Evolutionary conservation across 805 yeast species (phyloP), one percentile per base, ranked within the genome.

Genomic region (Kurtzmaniella fragi): DNA sequence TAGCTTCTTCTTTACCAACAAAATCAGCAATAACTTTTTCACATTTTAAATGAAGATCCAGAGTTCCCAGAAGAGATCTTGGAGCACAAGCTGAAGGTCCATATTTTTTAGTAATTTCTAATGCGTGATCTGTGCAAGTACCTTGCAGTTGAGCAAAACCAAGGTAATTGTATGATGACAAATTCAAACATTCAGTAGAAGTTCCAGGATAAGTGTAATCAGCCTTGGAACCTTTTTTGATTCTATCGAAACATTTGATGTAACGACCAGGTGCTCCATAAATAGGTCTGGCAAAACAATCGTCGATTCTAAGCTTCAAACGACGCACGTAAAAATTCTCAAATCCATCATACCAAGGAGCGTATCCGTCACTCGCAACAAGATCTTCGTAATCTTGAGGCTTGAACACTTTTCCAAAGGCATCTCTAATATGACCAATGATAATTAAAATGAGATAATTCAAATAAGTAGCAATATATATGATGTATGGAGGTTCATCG

Each of bases 81-180:
- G 97, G 79, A 32, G 95, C 90, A 47, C 91, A 81, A 2, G 82
- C 73, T 8, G 89, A 74, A 31, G 88, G 71, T 38, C 98, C 98
- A 52, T 82, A 79, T 34, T 77, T 64, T n/a, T 75, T 67, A 31
- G 87, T 73, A 29, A 77, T 59, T 31, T 74, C 66, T 46, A 84
- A 68, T 7, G 96, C 84, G 37, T 73, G 73, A 43, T 83, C 89
- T 2, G 97, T 88, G 63, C 99, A 93, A 39, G 71, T 73, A 43
- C 99, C 99, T 47, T 80, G 82, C 38, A 95, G 83, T 65, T 93
- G 98, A 16, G 96, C 99, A 65, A 93, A 93, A 1, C 99, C 99
- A 43, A 93, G 73, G 61, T 93, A 93, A 62, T 93, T 93, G 64
- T 93, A 93, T 2, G 95, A 82, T 2, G 95, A 80, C 41, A 93